Evolutionary conservation across 371 early-diverging fungal species (phyloP).

Genomic region (Rhizopus arrhizus): DNA sequence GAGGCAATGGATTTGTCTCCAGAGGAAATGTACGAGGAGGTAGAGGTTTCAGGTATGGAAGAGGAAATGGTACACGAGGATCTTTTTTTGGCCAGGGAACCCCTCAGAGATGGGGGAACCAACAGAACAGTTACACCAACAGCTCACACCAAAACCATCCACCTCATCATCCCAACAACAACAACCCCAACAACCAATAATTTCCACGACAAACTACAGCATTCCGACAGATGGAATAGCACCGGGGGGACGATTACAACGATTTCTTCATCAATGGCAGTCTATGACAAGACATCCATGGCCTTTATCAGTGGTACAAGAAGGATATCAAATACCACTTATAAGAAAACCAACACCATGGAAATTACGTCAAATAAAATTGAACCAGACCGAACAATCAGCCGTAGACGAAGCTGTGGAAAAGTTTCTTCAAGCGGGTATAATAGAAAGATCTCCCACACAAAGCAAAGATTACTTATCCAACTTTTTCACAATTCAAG

Average conservation of each 20-base stretch:
- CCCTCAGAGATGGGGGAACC: neutral
- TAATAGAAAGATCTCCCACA: too few species aligned
- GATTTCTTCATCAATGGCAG: neutral
- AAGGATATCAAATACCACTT: conserved; percentile 6
- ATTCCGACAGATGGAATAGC: conserved; percentile 13
- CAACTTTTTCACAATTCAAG: too few species aligned
- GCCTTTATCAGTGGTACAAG: conserved; percentile 8
- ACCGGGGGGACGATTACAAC: conserved; percentile 11
- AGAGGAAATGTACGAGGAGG: too few species aligned
- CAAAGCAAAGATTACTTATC: too few species aligned
- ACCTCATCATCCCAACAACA: conserved; percentile 2
- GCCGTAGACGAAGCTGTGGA: too few species aligned
- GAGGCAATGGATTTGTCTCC: too few species aligned
- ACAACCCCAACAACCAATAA: conserved; percentile 11
- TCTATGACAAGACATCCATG: conserved; percentile 1
- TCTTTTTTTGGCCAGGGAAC: conserved; percentile 4
- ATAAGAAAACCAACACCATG: neutral
- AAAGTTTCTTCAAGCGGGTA: too few species aligned
- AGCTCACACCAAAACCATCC: conserved; percentile 6
- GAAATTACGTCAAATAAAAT: neutral
- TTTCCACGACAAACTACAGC: conserved; percentile 5
- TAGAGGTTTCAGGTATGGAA: neutral
- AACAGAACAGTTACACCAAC: conserved; percentile 5
- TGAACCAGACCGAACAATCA: conserved; percentile 1
- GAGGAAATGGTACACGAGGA: conserved; percentile 5